Evolutionary conservation across 805 yeast genomes (phyloP).

Genomic region (Ogataea kodamae): DNA sequence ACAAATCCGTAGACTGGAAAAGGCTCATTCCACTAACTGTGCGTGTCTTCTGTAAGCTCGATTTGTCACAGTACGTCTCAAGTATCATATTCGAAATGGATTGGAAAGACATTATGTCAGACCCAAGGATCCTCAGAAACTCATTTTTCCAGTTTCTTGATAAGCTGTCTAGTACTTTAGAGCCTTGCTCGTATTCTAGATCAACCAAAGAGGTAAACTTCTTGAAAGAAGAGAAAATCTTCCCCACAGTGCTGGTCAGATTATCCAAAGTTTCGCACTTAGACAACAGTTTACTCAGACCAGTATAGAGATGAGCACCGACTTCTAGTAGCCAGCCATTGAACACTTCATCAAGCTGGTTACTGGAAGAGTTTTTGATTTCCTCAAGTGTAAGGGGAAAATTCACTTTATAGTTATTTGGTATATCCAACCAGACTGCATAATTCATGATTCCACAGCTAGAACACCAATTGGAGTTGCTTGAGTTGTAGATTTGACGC

Average conservation of each 20-base stretch:
- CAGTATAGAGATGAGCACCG: slow-evolving; percentile 15
- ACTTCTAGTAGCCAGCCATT: slow-evolving; percentile 24
- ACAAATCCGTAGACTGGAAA: slow-evolving; percentile 21
- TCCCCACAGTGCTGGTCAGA: slow-evolving; percentile 18
- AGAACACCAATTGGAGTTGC: slow-evolving; percentile 27
- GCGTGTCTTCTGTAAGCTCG: slow-evolving; percentile 6
- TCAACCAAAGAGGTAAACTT: slow-evolving; percentile 30
- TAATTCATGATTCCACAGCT: slow-evolving; percentile 28
- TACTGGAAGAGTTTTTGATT: slow-evolving; percentile 12
- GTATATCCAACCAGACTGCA: slow-evolving; percentile 28
- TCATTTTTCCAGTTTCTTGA: slow-evolving; percentile 20
- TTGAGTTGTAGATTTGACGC: slow-evolving; percentile 22
- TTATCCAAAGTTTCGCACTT: slow-evolving; percentile 14
- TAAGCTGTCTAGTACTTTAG: slow-evolving; percentile 15
- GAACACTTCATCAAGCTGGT: slow-evolving; percentile 8
- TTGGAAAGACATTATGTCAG: slow-evolving; percentile 18
- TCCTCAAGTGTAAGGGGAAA: slow-evolving; percentile 20
- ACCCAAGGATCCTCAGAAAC: slow-evolving; percentile 15
- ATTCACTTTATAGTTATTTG: slow-evolving; percentile 16
- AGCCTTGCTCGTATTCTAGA: slow-evolving; percentile 11
- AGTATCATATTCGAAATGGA: slow-evolving; percentile 20
- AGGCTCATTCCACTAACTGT: slow-evolving; percentile 20
- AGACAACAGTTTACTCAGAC: slow-evolving; percentile 10
- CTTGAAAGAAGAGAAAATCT: slow-evolving; percentile 28
- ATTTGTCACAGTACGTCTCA: slow-evolving; percentile 13